Conservation (phyloP, 495 filamentous ascomycete species). For the Oleoguttula mirabilis region DNA sequence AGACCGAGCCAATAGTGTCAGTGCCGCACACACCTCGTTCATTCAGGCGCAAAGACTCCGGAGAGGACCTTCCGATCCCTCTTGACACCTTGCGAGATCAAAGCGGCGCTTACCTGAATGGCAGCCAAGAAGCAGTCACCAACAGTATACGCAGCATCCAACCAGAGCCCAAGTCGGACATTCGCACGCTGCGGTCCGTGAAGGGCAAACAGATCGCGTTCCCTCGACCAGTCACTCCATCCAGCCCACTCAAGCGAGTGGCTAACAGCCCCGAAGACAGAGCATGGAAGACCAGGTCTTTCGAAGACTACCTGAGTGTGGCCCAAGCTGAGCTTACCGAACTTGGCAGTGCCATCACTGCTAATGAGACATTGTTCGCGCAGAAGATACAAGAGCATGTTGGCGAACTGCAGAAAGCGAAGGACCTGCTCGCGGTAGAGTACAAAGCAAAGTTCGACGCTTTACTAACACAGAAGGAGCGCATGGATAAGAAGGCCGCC, state of each 20-base stretch:
- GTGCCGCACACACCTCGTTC: no score
- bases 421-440: constrained; percentile 19
- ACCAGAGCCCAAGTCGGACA: background rate
- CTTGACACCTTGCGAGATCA: background rate
- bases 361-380: constrained; percentile 23
- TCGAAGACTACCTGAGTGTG: constrained; percentile 21
- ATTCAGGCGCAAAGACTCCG: background rate
- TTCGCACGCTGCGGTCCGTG: background rate
- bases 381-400: constrained; percentile 24
- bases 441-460: constrained; percentile 20
- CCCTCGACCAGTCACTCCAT: background rate
- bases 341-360: constrained; percentile 21
- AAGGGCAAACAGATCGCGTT: background rate
- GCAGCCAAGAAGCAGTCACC: background rate
- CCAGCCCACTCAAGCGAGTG: background rate
- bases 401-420: constrained; percentile 19
- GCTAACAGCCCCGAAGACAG: background rate
- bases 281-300: constrained; percentile 15
- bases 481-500: constrained; percentile 15
- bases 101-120: background rate
- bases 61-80: background rate
- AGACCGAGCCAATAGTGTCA: constrained; percentile 6
- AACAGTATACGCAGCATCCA: no score
- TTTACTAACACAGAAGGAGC: constrained; percentile 10
- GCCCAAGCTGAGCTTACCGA: constrained; percentile 22